These are phyloP conservation scores for Eremothecium cymbalariae DNA, from an alignment of 1,139 yeast species.

Conservation along the genomic window DNA sequence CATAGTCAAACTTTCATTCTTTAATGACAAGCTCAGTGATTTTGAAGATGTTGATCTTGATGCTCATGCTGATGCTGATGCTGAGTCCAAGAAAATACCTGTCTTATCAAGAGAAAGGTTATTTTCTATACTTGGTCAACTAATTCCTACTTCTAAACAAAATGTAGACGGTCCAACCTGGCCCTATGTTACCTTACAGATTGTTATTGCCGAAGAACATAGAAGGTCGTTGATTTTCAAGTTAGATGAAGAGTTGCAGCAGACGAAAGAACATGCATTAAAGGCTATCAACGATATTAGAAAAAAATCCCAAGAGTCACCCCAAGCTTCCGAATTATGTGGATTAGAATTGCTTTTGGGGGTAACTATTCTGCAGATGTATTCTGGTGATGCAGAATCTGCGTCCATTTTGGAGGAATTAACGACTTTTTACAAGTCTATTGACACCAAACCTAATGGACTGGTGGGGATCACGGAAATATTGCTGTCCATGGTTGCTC, in stretches of 20 bases:
- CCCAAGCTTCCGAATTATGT: slow-evolving; percentile 33
- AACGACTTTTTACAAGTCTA: slow-evolving; percentile 42
- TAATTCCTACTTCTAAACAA: slow-evolving; percentile 36
- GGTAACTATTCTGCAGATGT: slow-evolving; percentile 69
- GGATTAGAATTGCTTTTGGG: slow-evolving; percentile 63
- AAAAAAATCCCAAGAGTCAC: slow-evolving; percentile 34
- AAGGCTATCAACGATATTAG: slow-evolving; percentile 43
- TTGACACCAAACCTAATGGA: slow-evolving; percentile 32
- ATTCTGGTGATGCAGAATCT: slow-evolving; percentile 73
- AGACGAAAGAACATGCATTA: slow-evolving; percentile 45
- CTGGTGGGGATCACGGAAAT: slow-evolving; percentile 70
- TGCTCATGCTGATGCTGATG: slow-evolving; percentile 16
- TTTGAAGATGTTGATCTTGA: no score
- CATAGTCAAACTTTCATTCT: slow-evolving; percentile 50
- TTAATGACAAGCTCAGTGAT: no score
- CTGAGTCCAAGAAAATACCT: slow-evolving; percentile 24
- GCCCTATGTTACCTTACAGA: slow-evolving; percentile 42
- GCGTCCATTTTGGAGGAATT: slow-evolving; percentile 68
- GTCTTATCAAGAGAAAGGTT: slow-evolving; percentile 51
- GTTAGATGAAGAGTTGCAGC: slow-evolving; percentile 48
- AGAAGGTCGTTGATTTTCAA: slow-evolving; percentile 34
- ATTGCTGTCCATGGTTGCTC: slow-evolving; percentile 63
- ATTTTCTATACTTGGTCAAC: slow-evolving; percentile 55
- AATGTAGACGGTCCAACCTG: slow-evolving; percentile 43
- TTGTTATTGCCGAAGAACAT: slow-evolving; percentile 33